phyloP scores from a whole-genome alignment of 371 early-diverging fungal species.

The Circinella umbellata region DNA sequence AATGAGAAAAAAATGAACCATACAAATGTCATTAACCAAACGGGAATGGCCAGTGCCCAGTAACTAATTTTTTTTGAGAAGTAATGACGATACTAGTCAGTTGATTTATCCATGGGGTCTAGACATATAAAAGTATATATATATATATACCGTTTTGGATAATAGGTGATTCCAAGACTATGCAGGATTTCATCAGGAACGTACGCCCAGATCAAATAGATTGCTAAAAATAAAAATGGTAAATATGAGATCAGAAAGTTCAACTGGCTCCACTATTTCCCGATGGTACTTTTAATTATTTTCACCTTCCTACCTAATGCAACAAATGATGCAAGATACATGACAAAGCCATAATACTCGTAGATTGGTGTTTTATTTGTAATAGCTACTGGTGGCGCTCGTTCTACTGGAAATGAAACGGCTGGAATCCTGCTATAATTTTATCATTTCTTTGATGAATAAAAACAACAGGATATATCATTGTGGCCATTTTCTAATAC shows the following conservation, averaged over 20 bases:
- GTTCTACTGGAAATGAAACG: slow-evolving; percentile 38
- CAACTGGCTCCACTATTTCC: no score
- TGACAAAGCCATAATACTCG: slow-evolving; percentile 86
- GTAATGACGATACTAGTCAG: no score
- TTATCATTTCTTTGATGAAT: background rate
- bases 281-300: background rate
- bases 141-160: slow-evolving; percentile 64
- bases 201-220: slow-evolving; percentile 83
- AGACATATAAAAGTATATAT: background rate
- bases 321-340: slow-evolving; percentile 82
- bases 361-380: slow-evolving; percentile 75
- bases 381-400: slow-evolving; percentile 52
- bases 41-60: slow-evolving; percentile 79
- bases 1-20: slow-evolving; percentile 74
- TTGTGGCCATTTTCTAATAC: no score
- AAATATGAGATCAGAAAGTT: no score
- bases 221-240: slow-evolving; percentile 25
- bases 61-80: slow-evolving; percentile 42
- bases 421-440: slow-evolving; percentile 31
- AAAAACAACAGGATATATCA: background rate
- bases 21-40: slow-evolving; percentile 73
- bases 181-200: slow-evolving; percentile 77
- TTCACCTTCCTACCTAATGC: slow-evolving; percentile 56
- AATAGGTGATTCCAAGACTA: slow-evolving; percentile 79
- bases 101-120: background rate